A percentile compares a stretch with the other conserved stretches of the same genome.
phyloP scores from a whole-genome alignment of 768 basidiomycete species.

The Suillus placidus region DNA sequence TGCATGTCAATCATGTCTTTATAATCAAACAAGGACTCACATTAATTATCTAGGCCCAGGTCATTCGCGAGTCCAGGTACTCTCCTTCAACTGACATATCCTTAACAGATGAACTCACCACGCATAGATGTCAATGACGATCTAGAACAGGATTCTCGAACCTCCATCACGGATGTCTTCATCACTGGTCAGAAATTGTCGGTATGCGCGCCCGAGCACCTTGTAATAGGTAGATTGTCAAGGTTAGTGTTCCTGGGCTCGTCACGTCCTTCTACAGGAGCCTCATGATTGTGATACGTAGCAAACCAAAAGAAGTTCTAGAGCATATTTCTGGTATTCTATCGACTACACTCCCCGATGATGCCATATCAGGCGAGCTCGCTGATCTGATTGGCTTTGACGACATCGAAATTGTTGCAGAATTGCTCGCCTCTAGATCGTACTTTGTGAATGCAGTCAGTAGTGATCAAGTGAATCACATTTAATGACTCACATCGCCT shows the following conservation, averaged over 20 bases:
- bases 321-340: constrained; percentile 41
- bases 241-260: not conserved
- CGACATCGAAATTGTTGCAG: constrained; percentile 74
- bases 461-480: not conserved
- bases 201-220: not conserved
- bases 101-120: not conserved
- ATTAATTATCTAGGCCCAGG: not conserved
- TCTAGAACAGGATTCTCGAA: constrained; percentile 3
- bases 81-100: not conserved
- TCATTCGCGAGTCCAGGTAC: not conserved
- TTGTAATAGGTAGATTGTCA: constrained; percentile 5
- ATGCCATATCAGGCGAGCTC: constrained; percentile 77
- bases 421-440: constrained; percentile 63
- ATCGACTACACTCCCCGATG: constrained; percentile 54
- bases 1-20: not conserved
- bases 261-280: not conserved
- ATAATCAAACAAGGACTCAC: not conserved
- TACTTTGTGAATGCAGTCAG: constrained; percentile 53
- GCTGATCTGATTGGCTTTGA: constrained; percentile 85
- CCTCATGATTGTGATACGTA: not conserved
- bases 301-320: constrained; percentile 13
- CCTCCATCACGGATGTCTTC: not conserved
- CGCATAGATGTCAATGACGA: not conserved
- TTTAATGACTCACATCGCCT: not conserved
- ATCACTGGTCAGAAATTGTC: not conserved